Evolutionary conservation across 345 rosid species (phyloP).

Genomic region (Passiflora organensis): DNA sequence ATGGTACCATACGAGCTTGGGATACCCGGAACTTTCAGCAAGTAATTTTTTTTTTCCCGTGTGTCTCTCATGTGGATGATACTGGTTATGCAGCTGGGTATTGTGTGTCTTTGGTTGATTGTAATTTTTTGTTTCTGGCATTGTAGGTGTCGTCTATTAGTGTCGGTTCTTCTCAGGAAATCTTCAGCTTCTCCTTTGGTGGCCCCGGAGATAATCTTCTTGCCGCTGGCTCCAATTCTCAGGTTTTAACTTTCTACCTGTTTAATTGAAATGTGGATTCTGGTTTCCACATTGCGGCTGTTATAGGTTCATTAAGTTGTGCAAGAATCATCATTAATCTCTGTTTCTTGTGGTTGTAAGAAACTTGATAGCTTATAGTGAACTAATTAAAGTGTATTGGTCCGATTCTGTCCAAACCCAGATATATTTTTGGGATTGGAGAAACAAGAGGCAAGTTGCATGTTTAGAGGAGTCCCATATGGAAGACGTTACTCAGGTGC

Average conservation of each 20-base stretch:
- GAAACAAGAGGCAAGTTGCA: slow-evolving; percentile 83
- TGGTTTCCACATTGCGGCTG: neutral
- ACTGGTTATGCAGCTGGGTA: no score
- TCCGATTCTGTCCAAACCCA: slow-evolving; percentile 12
- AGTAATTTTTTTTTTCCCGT: slow-evolving; percentile 29
- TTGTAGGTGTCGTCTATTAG: slow-evolving; percentile 55
- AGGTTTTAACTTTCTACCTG: slow-evolving; percentile 38
- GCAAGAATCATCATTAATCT: neutral
- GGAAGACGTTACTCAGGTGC: slow-evolving; percentile 92
- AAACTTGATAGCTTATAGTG: no score
- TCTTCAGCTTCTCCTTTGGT: slow-evolving; percentile 79
- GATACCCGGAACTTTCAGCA: slow-evolving; percentile 75
- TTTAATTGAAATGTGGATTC: neutral
- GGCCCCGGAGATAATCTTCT: slow-evolving; percentile 65
- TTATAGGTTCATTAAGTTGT: neutral
- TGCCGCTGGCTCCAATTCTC: slow-evolving; percentile 79
- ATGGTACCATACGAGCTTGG: slow-evolving; percentile 85
- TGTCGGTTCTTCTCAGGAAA: slow-evolving; percentile 50
- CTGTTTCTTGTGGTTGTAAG: no score
- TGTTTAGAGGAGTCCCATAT: slow-evolving; percentile 82
- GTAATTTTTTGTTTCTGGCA: slow-evolving; percentile 5
- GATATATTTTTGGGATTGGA: slow-evolving; percentile 94
- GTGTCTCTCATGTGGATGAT: no score
- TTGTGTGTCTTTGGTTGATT: neutral
- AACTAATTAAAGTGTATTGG: slow-evolving; percentile 1